A percentile compares a stretch with the other conserved stretches of the same genome.
Evolutionary conservation across 257 asterid genomes (phyloP).

Genomic region (Marsdenia floribunda): DNA sequence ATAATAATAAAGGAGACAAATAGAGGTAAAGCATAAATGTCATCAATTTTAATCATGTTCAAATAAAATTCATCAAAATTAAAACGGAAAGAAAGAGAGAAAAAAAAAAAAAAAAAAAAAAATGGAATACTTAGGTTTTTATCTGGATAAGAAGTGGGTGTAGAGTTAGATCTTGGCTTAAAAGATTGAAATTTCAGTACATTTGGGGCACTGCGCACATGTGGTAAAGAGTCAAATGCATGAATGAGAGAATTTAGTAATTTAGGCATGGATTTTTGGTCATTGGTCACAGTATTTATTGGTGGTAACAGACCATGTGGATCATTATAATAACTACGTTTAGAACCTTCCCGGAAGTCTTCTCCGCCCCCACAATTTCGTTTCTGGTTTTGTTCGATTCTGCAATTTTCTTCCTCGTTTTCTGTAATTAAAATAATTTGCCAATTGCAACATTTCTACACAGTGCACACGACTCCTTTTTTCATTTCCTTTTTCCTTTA

Average conservation of each 20-base stretch:
- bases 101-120: too few relatives aligned
- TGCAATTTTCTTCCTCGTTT: not conserved
- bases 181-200: not conserved
- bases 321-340: not conserved
- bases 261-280: not conserved
- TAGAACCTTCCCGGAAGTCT: not conserved
- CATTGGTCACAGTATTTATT: not conserved
- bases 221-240: constrained; percentile 8
- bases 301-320: constrained; percentile 7
- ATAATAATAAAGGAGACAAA: too few relatives aligned
- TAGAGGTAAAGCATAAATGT: too few relatives aligned
- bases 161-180: not conserved
- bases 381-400: not conserved
- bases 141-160: too few relatives aligned
- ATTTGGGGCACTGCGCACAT: not conserved
- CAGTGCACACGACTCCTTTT: not conserved
- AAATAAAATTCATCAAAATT: too few relatives aligned
- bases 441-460: too few relatives aligned
- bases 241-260: not conserved
- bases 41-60: too few relatives aligned
- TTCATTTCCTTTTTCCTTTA: too few relatives aligned
- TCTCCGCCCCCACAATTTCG: not conserved
- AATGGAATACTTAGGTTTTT: too few relatives aligned
- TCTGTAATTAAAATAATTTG: not conserved
- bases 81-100: too few relatives aligned